A percentile compares a stretch with the other conserved stretches of the same genome.
Evolutionary conservation across 495 filamentous ascomycete genomes (phyloP).

Genomic region (Penicillium flavigenum): DNA sequence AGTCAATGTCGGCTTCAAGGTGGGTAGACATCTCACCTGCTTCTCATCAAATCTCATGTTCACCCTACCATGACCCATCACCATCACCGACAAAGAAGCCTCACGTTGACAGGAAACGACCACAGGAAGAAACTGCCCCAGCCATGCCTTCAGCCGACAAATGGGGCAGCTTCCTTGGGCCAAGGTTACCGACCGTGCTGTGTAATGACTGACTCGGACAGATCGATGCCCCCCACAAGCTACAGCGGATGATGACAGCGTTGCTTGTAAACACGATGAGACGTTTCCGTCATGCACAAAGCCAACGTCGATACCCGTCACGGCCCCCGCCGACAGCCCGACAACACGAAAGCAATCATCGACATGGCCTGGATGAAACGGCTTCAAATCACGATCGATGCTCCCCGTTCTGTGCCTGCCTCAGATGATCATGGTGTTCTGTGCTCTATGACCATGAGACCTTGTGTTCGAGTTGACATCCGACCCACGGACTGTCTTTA

Average conservation of each 20-base stretch:
- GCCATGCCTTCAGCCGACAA: not conserved
- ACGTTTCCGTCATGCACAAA: not conserved
- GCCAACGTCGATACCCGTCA: not conserved
- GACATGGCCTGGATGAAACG: too few species aligned
- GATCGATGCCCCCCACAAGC: not conserved
- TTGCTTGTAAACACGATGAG: not conserved
- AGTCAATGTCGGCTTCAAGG: not conserved
- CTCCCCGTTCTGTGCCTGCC: not conserved
- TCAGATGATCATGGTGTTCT: too few species aligned
- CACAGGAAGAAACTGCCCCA: not conserved
- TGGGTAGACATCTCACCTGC: not conserved
- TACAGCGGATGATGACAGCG: not conserved
- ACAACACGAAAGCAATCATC: not conserved
- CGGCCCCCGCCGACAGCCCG: not conserved
- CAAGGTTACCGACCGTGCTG: conserved; percentile 1
- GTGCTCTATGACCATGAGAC: not conserved
- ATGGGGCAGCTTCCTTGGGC: not conserved
- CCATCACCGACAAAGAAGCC: not conserved
- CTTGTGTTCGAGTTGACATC: not conserved
- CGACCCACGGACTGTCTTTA: not conserved
- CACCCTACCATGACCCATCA: not conserved
- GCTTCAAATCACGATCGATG: not conserved
- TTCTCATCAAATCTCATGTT: not conserved
- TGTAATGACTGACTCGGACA: not conserved
- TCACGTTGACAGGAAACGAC: not conserved